phyloP scores from a whole-genome alignment of 495 filamentous ascomycete genomes.

The Aspergillus taichungensis region DNA sequence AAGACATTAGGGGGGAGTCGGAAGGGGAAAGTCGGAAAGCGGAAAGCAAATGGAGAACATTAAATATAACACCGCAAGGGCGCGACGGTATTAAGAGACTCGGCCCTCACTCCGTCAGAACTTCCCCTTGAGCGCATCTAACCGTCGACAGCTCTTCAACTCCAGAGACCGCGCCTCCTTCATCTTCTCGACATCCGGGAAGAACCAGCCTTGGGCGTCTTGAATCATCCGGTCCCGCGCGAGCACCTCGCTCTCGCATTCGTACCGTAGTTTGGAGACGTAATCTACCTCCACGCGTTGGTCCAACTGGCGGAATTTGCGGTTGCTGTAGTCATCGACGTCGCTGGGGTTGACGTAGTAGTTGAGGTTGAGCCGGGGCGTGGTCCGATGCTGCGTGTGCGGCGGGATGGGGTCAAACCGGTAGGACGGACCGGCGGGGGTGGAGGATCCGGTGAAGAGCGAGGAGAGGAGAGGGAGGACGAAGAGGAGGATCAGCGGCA shows the following conservation, averaged over 20 bases:
- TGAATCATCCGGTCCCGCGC: slow-evolving; percentile 57
- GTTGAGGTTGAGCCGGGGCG: slow-evolving; percentile 57
- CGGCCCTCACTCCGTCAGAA: slow-evolving; percentile 12
- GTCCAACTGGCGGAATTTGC: slow-evolving; percentile 66
- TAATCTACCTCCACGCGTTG: slow-evolving; percentile 64
- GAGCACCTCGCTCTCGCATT: slow-evolving; percentile 64
- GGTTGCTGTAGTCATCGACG: slow-evolving; percentile 54
- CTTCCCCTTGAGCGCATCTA: slow-evolving; percentile 38
- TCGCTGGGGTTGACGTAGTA: slow-evolving; percentile 82
- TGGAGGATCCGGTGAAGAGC: slow-evolving; percentile 56
- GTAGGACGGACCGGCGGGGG: slow-evolving; percentile 55
- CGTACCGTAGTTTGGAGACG: slow-evolving; percentile 50
- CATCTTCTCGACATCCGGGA: slow-evolving; percentile 69
- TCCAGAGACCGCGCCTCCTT: slow-evolving; percentile 52
- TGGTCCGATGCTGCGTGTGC: slow-evolving; percentile 64
- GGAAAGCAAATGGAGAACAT: slow-evolving; percentile 1
- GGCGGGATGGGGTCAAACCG: slow-evolving; percentile 60
- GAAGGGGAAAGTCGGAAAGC: too few species aligned
- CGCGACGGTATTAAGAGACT: not conserved
- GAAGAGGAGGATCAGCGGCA: slow-evolving; percentile 84
- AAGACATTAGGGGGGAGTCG: not conserved
- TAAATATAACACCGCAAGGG: slow-evolving; percentile 4
- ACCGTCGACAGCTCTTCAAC: slow-evolving; percentile 45
- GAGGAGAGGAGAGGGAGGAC: slow-evolving; percentile 77
- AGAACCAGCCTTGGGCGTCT: slow-evolving; percentile 86